Base-by-base conservation (phyloP, 148 eudicot species). In the Hydrangea macrophylla region DNA sequence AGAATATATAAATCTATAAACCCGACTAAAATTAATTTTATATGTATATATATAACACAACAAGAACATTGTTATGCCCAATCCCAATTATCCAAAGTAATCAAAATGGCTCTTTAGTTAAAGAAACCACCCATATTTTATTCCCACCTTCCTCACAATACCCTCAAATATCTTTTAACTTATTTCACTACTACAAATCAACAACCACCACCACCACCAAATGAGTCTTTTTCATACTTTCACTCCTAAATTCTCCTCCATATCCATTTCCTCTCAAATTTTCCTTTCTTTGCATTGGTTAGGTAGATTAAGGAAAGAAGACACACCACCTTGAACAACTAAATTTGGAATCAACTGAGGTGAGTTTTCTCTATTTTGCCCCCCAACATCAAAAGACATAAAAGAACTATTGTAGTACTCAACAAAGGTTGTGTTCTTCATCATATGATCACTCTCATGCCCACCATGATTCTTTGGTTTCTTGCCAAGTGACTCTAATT, bases 341-440 rank as follows among this genome's bases (percentile, higher is more conserved):
- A 84, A 40, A 78, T 77, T 79, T 33, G 85, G 83, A 66, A 82
- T 82, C 68, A 84, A 25, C 50, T 79, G 85, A 69, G 82, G 45
- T 55, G 82, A 67, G 64, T 65, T 68, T 17, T 81, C 85, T 53
- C 78, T 78, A 72, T 36, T 78, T 31, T 62, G 69, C n/a, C 64
- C 58, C 8, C 63, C 77, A 28, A 61, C 57, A 62, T 79, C 75
- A 71, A 78, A 86, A 13, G 84, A 64, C 8, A 82, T 71, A 50
- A 75, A 81, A 26, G 75, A 24, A 36, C 71, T 71, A 33, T 80
- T 78, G 62, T 82, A 82, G 28, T 64, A 79, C 50, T 78, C 81
- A 18, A 78, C 67, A 24, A 73, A 74, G 33, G 58, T 26, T 26
- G 26, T 62, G 58, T 69, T 67, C 64, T 50, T 75, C 7, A 51